phyloP scores from a whole-genome alignment of 1,284 basidiomycete genomes.

The Papiliotrema terrestris region DNA sequence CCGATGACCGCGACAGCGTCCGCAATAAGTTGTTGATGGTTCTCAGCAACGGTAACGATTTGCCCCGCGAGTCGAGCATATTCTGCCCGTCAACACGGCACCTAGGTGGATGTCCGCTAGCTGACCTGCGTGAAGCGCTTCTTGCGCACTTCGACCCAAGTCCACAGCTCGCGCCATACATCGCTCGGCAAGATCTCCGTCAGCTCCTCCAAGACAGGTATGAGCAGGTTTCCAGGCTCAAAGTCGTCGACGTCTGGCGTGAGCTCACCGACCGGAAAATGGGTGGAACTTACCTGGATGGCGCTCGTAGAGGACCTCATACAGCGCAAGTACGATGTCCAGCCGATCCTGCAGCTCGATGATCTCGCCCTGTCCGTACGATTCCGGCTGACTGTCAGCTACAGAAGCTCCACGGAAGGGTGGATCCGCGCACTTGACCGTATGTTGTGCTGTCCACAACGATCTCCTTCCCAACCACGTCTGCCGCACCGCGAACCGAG shows the following conservation, averaged over 20 bases:
- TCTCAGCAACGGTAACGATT: slow-evolving; percentile 40
- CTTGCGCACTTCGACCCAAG: slow-evolving; percentile 38
- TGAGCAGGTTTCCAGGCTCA: slow-evolving; percentile 42
- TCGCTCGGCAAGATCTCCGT: slow-evolving; percentile 40
- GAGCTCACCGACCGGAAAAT: too few species aligned
- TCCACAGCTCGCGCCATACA: slow-evolving; percentile 38
- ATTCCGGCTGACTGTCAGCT: too few species aligned
- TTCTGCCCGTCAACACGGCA: slow-evolving; percentile 15
- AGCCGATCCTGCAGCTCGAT: slow-evolving; percentile 32
- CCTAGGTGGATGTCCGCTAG: not conserved
- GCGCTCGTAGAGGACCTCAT: slow-evolving; percentile 31
- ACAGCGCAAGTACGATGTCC: slow-evolving; percentile 39
- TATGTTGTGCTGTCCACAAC: too few species aligned
- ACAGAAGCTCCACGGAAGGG: too few species aligned
- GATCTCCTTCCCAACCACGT: too few species aligned
- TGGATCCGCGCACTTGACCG: too few species aligned
- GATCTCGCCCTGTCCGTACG: slow-evolving; percentile 30
- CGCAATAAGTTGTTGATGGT: slow-evolving; percentile 43
- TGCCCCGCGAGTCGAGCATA: slow-evolving; percentile 44
- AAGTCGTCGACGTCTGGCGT: slow-evolving; percentile 24
- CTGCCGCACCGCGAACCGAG: too few species aligned
- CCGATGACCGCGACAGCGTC: slow-evolving; percentile 37
- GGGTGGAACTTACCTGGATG: too few species aligned
- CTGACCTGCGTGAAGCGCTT: slow-evolving; percentile 38
- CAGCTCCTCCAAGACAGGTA: slow-evolving; percentile 43